Percentiles rank a stretch among this genome's conserved stretches.
phyloP scores from a whole-genome alignment of 495 filamentous ascomycete species.

The Hypoxylon trugodes region DNA sequence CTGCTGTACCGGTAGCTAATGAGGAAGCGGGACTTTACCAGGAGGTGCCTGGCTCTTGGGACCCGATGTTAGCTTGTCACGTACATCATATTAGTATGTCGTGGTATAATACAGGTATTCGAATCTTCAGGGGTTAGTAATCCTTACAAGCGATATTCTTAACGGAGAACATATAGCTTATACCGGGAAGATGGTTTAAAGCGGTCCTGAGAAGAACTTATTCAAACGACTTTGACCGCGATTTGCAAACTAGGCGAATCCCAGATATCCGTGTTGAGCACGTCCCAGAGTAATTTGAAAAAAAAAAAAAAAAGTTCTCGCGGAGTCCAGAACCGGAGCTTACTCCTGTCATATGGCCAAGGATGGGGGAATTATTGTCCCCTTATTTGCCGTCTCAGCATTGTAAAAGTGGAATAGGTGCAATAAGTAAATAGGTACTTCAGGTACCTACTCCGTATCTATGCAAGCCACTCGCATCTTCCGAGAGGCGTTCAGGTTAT shows the following conservation, averaged over 20 bases:
- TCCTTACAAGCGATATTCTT: slow-evolving; percentile 29
- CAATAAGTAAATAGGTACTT: neutral
- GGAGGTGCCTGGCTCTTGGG: slow-evolving; percentile 35
- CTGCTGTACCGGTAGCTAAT: slow-evolving; percentile 31
- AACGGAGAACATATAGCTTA: slow-evolving; percentile 21
- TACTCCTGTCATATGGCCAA: slow-evolving; percentile 27
- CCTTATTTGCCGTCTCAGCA: slow-evolving; percentile 23
- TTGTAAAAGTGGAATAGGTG: slow-evolving; percentile 12
- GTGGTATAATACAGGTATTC: slow-evolving; percentile 26
- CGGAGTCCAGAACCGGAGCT: slow-evolving; percentile 15
- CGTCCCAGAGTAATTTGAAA: slow-evolving; percentile 23
- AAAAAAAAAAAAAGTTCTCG: slow-evolving; percentile 29
- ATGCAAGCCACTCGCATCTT: neutral
- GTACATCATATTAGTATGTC: slow-evolving; percentile 38
- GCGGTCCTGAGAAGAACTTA: neutral
- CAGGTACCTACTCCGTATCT: slow-evolving; percentile 12
- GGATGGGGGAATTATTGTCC: slow-evolving; percentile 21
- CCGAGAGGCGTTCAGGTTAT: neutral
- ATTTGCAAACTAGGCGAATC: slow-evolving; percentile 6
- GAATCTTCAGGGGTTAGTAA: slow-evolving; percentile 24
- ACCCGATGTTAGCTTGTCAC: slow-evolving; percentile 32
- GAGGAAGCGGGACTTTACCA: slow-evolving; percentile 10
- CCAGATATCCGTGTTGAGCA: slow-evolving; percentile 12
- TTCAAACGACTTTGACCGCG: slow-evolving; percentile 18
- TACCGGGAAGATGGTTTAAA: slow-evolving; percentile 2